Conservation (phyloP, 2,329 filamentous ascomycete species). For the Fusarium staphyleae region DNA sequence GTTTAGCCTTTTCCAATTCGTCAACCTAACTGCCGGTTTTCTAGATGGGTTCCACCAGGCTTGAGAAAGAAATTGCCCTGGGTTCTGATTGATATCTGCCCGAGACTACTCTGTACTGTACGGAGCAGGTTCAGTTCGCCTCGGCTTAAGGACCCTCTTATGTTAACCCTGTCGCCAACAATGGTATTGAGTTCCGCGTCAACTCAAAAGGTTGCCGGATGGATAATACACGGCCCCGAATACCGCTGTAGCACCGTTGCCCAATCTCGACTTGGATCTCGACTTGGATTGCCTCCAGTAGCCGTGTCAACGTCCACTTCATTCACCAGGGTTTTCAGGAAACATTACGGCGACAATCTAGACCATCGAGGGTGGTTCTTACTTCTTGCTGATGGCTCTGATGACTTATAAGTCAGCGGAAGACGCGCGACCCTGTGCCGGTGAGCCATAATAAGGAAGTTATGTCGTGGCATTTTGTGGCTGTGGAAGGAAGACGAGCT, state of each 20-base stretch:
- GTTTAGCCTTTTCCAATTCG: conserved; percentile 32
- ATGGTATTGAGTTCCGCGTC: background rate
- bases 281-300: too few species aligned
- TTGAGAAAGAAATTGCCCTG: conserved; percentile 28
- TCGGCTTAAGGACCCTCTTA: conserved; percentile 17
- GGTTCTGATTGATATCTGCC: conserved; percentile 27
- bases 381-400: background rate
- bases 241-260: too few species aligned
- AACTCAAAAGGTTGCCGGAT: too few species aligned
- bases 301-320: background rate
- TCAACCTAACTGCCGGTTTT: conserved; percentile 38
- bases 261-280: too few species aligned
- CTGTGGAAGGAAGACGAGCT: too few species aligned
- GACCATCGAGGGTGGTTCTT: background rate
- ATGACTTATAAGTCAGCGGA: background rate
- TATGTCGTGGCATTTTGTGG: background rate
- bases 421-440: too few species aligned
- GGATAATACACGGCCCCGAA: too few species aligned
- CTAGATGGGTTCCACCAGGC: conserved; percentile 26
- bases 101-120: too few species aligned
- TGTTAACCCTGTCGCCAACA: conserved; percentile 13
- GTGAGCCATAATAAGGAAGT: background rate
- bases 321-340: conserved; percentile 1
- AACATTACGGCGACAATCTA: conserved; percentile 11
- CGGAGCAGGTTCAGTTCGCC: conserved; percentile 24